Percentiles rank a stretch among this genome's conserved stretches.
These are phyloP conservation scores for Talaromyces sp. DNA, from an alignment of 2,329 filamentous ascomycete genomes.

Conservation along the genomic window DNA sequence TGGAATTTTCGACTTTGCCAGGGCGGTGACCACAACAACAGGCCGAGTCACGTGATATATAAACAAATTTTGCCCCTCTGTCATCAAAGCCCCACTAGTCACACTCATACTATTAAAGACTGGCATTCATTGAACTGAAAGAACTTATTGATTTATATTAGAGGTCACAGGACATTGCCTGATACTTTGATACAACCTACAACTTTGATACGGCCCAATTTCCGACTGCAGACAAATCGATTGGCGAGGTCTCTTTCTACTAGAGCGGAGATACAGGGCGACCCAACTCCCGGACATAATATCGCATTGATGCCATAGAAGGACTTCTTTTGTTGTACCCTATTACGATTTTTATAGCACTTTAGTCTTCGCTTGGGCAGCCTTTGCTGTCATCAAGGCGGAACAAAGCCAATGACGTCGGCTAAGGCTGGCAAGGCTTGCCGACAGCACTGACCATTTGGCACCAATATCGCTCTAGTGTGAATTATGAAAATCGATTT, in stretches of 20 bases:
- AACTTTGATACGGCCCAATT: neutral
- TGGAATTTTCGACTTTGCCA: constrained; percentile 30
- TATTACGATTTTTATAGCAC: neutral
- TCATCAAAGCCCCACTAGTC: neutral
- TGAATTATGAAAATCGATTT: neutral
- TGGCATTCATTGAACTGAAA: too few relatives aligned
- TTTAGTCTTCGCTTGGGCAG: neutral
- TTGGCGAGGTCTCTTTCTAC: neutral
- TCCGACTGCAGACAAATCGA: neutral
- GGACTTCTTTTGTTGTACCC: neutral
- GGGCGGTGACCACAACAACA: constrained; percentile 21
- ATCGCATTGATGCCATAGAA: neutral
- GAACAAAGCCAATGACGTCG: constrained; percentile 3
- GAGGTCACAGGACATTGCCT: neutral
- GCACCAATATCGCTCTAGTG: neutral
- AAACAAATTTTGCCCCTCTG: constrained; percentile 19
- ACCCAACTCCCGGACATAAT: neutral
- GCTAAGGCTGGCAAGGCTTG: neutral
- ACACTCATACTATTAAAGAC: too few relatives aligned
- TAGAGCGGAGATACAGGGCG: neutral
- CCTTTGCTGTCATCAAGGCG: neutral
- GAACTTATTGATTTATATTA: neutral
- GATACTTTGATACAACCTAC: neutral
- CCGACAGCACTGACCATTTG: neutral
- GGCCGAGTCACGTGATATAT: constrained; percentile 19